Evolutionary conservation across 2,329 filamentous ascomycete species (phyloP).

Genomic region (Colletotrichum aenigma): DNA sequence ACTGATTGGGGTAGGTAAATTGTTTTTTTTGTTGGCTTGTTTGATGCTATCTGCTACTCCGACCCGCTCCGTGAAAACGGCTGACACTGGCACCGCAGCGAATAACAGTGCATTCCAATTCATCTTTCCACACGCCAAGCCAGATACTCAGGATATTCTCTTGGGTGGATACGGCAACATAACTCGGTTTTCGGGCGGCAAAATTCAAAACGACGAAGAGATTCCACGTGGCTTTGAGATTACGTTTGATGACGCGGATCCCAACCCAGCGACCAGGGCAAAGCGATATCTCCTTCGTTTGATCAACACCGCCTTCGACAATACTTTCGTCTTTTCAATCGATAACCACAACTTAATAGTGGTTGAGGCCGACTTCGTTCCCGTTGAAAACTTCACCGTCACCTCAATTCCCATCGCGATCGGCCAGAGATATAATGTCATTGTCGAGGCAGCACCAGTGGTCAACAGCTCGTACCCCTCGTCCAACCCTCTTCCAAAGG

Average conservation of each 20-base stretch:
- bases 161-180: not conserved
- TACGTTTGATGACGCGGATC: not conserved
- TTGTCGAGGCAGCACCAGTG: not conserved
- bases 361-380: not conserved
- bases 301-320: not conserved
- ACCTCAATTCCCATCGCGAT: not conserved
- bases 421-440: not conserved
- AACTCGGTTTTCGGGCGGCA: not conserved
- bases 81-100: too few relatives aligned
- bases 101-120: too few relatives aligned
- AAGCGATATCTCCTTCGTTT: not conserved
- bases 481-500: not conserved
- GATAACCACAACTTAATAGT: not conserved
- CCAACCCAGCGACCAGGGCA: not conserved
- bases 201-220: too few relatives aligned
- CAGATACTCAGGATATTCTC: not conserved
- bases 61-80: too few relatives aligned
- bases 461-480: too few relatives aligned
- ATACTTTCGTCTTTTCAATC: not conserved
- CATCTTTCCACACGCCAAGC: too few relatives aligned
- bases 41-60: too few relatives aligned
- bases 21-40: too few relatives aligned
- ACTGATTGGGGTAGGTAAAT: not conserved
- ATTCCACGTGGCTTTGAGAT: not conserved
- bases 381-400: too few relatives aligned